Conservation (phyloP, 192 early-diverging fungal species). For the Entomortierella chlamydospora region DNA sequence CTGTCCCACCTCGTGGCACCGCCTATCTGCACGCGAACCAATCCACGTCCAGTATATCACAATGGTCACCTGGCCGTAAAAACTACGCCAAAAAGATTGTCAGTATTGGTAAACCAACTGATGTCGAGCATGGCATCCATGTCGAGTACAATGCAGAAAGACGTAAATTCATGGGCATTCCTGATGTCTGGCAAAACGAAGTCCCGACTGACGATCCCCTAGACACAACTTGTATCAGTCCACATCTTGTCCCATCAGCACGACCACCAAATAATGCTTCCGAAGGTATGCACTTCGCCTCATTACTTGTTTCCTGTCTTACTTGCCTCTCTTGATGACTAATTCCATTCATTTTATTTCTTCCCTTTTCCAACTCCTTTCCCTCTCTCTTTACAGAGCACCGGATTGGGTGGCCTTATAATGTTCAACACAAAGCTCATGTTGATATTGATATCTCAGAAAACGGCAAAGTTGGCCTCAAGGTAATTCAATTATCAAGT, state of each 20-base stretch:
- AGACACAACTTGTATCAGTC: conserved; percentile 65
- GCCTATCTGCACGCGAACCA: conserved; percentile 47
- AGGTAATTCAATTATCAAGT: neutral
- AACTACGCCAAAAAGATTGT: conserved; percentile 57
- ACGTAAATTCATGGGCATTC: conserved; percentile 68
- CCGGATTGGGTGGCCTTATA: conserved; percentile 64
- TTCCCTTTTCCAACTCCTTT: neutral
- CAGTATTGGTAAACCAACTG: conserved; percentile 65
- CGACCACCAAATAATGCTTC: conserved; percentile 8
- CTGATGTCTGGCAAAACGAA: conserved; percentile 67
- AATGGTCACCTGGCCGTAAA: conserved; percentile 50
- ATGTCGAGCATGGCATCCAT: conserved; percentile 68
- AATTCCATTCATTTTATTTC: neutral
- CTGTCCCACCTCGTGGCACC: conserved; percentile 24
- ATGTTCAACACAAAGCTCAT: conserved; percentile 64
- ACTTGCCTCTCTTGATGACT: neutral
- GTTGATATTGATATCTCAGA: conserved; percentile 58
- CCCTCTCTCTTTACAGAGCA: conserved; percentile 20
- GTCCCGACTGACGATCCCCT: conserved; percentile 65
- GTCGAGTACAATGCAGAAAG: conserved; percentile 63
- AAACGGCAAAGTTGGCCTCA: conserved; percentile 15
- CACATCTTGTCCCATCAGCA: conserved; percentile 62
- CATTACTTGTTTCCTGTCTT: neutral
- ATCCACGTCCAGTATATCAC: conserved; percentile 35
- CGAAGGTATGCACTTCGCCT: conserved; percentile 12